Evolutionary conservation across 129 eudicot species (phyloP).

Genomic region (Ambrosia trifida): DNA sequence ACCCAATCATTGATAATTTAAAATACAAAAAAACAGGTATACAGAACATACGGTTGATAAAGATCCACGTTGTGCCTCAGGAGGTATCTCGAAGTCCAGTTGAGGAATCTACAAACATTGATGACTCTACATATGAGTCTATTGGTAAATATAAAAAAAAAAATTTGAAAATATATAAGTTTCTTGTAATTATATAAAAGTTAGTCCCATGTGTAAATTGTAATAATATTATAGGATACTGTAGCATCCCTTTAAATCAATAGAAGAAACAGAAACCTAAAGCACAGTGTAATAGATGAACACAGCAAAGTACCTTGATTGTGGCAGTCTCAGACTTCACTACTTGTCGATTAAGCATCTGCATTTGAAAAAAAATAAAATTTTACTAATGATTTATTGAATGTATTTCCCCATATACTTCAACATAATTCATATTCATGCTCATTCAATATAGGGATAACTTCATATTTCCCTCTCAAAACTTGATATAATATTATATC

Average conservation of each 20-base stretch:
- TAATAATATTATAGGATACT: neutral
- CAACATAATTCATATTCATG: neutral
- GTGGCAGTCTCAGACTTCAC: conserved; percentile 88
- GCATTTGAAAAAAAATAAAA: conserved; percentile 37
- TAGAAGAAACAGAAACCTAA: conserved; percentile 12
- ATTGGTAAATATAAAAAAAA: neutral
- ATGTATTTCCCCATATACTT: neutral
- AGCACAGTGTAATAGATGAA: conserved; percentile 6
- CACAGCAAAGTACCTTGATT: conserved; percentile 57
- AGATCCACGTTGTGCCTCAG: conserved; percentile 93
- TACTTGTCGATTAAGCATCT: conserved; percentile 86
- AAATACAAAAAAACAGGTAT: conserved; percentile 2
- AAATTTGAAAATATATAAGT: neutral
- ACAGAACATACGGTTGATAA: conserved; percentile 61
- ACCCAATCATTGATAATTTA: neutral
- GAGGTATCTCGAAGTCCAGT: conserved; percentile 90
- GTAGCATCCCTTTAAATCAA: neutral
- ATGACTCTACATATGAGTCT: neutral
- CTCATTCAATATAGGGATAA: neutral
- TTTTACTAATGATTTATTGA: conserved; percentile 13
- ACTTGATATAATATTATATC: neutral
- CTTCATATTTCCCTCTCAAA: neutral
- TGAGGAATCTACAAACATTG: conserved; percentile 66
- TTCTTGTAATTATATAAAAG: conserved; percentile 1
- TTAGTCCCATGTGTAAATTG: neutral